A percentile compares a stretch with the other conserved stretches of the same genome.
phyloP scores from a whole-genome alignment of 257 asterid genomes.

The Fraxinus excelsior region DNA sequence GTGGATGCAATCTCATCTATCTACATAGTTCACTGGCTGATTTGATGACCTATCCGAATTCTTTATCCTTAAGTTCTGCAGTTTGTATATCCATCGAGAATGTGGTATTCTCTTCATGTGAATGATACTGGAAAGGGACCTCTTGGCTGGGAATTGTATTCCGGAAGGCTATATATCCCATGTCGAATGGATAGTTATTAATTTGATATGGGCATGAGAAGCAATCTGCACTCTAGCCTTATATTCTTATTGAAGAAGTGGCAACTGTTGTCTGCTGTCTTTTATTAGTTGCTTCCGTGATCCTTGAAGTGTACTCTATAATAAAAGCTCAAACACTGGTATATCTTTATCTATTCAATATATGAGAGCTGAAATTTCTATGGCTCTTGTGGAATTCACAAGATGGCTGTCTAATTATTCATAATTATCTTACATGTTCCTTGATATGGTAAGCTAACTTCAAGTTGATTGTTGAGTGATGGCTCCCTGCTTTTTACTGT shows the following conservation, averaged over 20 bases:
- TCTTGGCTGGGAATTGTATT: conserved; percentile 44
- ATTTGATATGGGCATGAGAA: conserved; percentile 39
- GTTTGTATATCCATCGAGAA: conserved; percentile 38
- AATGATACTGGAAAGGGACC: conserved; percentile 44
- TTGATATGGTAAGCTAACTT: conserved; percentile 69
- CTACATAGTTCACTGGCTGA: conserved; percentile 31
- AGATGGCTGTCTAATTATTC: conserved; percentile 66
- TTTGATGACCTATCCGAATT: conserved; percentile 32
- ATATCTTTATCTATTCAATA: conserved; percentile 50
- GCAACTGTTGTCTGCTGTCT: conserved; percentile 45
- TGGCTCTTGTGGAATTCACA: conserved; percentile 61
- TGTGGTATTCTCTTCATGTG: conserved; percentile 50
- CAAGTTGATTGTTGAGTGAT: conserved; percentile 31
- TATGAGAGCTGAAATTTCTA: conserved; percentile 52
- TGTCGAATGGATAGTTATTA: conserved; percentile 37
- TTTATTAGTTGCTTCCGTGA: conserved; percentile 59
- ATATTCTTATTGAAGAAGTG: conserved; percentile 40
- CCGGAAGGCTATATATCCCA: conserved; percentile 39
- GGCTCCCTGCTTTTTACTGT: conserved; percentile 24
- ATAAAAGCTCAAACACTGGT: conserved; percentile 49
- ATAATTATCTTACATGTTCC: conserved; percentile 59
- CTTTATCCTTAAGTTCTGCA: conserved; percentile 32
- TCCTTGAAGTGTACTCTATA: conserved; percentile 49
- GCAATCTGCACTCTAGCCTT: conserved; percentile 45
- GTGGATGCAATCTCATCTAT: conserved; percentile 28